These are phyloP conservation scores for Bruguiera gymnorhiza DNA, from an alignment of 345 rosid species.

Conservation along the genomic window DNA sequence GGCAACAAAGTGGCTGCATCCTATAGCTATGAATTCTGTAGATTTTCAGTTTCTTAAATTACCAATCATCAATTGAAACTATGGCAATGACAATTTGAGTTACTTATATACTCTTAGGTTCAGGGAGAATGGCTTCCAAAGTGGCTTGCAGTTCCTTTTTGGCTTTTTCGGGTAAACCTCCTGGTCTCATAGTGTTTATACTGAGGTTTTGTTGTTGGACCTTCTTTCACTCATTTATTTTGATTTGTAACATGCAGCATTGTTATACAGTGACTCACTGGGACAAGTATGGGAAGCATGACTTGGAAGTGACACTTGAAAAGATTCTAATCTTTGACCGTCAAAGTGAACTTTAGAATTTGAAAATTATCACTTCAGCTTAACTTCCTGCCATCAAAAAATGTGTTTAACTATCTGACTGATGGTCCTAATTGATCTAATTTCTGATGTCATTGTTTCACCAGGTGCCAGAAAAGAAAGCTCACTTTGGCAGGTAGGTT, in stretches of 20 bases:
- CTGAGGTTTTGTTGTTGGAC: neutral
- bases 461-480: constrained; percentile 17
- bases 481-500: constrained; percentile 32
- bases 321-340: constrained; percentile 27
- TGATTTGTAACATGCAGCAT: constrained; percentile 22
- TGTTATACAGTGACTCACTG: constrained; percentile 23
- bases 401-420: neutral
- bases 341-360: neutral
- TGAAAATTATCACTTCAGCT: neutral
- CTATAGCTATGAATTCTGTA: too few species aligned
- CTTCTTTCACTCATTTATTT: constrained; percentile 1
- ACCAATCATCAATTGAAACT: neutral
- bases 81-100: neutral
- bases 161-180: constrained; percentile 31
- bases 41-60: neutral
- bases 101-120: constrained; percentile 18
- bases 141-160: constrained; percentile 25
- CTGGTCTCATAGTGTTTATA: neutral
- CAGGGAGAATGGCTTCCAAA: constrained; percentile 29
- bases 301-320: constrained; percentile 25
- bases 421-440: neutral
- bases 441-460: neutral
- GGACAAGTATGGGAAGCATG: constrained; percentile 37
- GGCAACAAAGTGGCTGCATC: too few species aligned
- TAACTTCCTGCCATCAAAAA: neutral